Evolutionary conservation across 305 asterid species (phyloP).

Genomic region (Fraxinus floribunda): DNA sequence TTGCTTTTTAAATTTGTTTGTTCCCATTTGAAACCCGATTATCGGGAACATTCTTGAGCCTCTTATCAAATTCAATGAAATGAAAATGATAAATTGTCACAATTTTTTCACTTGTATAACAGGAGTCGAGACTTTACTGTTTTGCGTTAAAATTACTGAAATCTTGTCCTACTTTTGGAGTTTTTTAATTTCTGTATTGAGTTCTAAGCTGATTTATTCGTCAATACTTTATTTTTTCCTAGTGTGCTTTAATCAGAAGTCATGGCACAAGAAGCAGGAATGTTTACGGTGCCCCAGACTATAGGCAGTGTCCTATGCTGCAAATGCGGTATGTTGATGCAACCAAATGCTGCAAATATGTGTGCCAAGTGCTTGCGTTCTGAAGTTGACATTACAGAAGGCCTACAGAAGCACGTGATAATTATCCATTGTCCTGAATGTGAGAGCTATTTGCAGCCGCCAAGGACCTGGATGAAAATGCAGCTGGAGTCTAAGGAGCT

Average conservation of each 20-base stretch:
- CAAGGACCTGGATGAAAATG: constrained; percentile 58
- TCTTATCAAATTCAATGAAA: not conserved
- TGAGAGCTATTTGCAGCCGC: constrained; percentile 49
- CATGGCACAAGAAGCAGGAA: constrained; percentile 45
- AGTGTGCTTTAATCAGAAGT: not conserved
- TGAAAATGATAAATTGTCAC: not conserved
- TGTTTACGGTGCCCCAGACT: constrained; percentile 48
- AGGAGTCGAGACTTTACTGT: not conserved
- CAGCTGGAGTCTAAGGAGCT: constrained; percentile 58
- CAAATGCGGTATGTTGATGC: constrained; percentile 58
- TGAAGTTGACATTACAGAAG: constrained; percentile 58
- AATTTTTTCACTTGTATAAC: not conserved
- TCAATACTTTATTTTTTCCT: not conserved
- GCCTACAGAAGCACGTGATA: constrained; percentile 48
- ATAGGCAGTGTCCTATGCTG: constrained; percentile 53
- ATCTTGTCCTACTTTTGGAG: not conserved
- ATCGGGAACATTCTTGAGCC: not conserved
- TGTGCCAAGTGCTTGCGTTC: constrained; percentile 53
- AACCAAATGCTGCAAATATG: constrained; percentile 61
- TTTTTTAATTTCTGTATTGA: not conserved
- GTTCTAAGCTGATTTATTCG: not conserved
- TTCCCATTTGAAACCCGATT: not conserved
- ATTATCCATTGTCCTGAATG: constrained; percentile 59
- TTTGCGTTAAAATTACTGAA: not conserved
- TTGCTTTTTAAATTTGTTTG: not conserved